Conservation (phyloP, 331 rosid species). For the Erythrophleum ivorense region DNA sequence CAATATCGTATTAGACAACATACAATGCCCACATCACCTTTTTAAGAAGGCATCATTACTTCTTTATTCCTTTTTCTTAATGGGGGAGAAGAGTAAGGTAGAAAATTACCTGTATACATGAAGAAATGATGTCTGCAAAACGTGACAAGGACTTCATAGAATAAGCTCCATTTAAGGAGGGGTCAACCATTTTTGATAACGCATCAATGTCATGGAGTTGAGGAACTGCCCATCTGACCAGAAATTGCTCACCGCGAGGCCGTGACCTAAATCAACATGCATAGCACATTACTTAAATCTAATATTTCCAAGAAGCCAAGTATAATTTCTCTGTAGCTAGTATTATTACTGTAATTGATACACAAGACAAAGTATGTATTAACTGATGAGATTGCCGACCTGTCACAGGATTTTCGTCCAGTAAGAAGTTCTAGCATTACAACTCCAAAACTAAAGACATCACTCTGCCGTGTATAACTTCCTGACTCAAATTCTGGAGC, state of each 20-base stretch:
- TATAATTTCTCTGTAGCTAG: conserved; percentile 4
- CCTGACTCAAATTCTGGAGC: conserved; percentile 95
- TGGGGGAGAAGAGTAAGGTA: background rate
- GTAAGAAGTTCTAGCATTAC: conserved; percentile 92
- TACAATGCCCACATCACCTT: background rate
- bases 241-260: conserved; percentile 77
- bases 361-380: conserved; percentile 12
- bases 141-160: conserved; percentile 86
- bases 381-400: conserved; percentile 46
- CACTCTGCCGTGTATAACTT: conserved; percentile 74
- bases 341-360: background rate
- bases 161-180: conserved; percentile 67
- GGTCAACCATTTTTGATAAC: conserved; percentile 90
- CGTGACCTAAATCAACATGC: conserved; percentile 50
- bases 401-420: conserved; percentile 86
- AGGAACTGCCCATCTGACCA: conserved; percentile 92
- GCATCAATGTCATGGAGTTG: conserved; percentile 98
- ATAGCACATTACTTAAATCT: conserved; percentile 33
- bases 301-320: conserved; percentile 1
- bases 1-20: background rate
- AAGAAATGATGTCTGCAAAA: conserved; percentile 86
- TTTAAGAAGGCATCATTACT: background rate
- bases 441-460: conserved; percentile 91
- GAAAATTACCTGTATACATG: conserved; percentile 78
- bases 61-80: background rate